phyloP scores from a whole-genome alignment of 257 asterid genomes.

The Penstemon davidsonii region DNA sequence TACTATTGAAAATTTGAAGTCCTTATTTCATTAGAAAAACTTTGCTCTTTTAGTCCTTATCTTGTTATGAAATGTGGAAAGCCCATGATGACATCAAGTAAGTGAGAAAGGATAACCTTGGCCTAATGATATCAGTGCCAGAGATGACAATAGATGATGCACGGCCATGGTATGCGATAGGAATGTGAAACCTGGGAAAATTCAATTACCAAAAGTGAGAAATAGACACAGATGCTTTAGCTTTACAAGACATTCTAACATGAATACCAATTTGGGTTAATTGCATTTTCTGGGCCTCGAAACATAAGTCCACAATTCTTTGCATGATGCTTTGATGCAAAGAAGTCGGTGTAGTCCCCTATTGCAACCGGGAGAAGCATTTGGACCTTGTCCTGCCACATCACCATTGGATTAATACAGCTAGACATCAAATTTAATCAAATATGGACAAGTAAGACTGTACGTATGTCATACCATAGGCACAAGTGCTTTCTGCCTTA shows the following conservation, averaged over 20 bases:
- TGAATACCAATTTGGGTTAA: constrained; percentile 74
- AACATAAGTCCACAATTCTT: constrained; percentile 85
- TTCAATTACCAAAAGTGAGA: constrained; percentile 7
- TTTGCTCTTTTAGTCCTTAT: too few species aligned
- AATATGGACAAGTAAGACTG: constrained; percentile 5
- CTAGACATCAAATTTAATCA: constrained; percentile 4
- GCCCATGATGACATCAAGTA: neutral
- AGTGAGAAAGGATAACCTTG: constrained; percentile 59
- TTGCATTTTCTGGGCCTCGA: constrained; percentile 77
- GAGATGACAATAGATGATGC: constrained; percentile 92
- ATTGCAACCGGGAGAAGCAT: constrained; percentile 86
- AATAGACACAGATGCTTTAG: constrained; percentile 3
- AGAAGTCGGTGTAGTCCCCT: constrained; percentile 95
- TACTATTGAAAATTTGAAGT: too few species aligned
- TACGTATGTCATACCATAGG: constrained; percentile 58
- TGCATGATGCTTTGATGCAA: constrained; percentile 90
- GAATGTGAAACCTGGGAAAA: constrained; percentile 81
- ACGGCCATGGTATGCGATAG: constrained; percentile 97
- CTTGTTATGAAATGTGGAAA: too few species aligned
- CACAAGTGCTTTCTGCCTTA: constrained; percentile 69
- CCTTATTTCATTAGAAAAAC: too few species aligned
- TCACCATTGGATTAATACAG: constrained; percentile 8
- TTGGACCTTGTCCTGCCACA: constrained; percentile 65
- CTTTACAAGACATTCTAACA: constrained; percentile 4
- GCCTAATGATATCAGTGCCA: constrained; percentile 85